These are phyloP conservation scores for Papiliotrema flavescens DNA, from an alignment of 1,284 basidiomycete genomes.

Conservation along the genomic window DNA sequence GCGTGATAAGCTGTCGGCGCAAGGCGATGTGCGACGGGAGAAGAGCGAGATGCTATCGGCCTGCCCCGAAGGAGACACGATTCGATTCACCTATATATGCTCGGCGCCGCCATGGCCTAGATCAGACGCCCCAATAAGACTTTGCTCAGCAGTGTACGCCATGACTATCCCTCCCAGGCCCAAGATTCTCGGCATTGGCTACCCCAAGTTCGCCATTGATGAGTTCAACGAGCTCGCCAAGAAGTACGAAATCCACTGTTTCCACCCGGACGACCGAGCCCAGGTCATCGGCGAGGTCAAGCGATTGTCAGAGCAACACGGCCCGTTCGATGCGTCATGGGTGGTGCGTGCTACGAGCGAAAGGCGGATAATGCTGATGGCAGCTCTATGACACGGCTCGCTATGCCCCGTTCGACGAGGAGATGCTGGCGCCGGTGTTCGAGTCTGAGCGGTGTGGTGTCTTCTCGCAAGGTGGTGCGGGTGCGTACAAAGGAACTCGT, in stretches of 20 bases:
- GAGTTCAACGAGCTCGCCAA: conserved; percentile 22
- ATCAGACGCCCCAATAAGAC: too few species aligned
- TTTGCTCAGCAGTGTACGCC: neutral
- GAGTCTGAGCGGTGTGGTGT: conserved; percentile 15
- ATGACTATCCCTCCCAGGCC: conserved; percentile 4
- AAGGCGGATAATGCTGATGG: neutral
- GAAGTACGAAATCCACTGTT: conserved; percentile 27
- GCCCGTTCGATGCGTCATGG: conserved; percentile 29
- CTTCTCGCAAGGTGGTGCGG: conserved; percentile 23
- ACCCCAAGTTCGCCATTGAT: conserved; percentile 21
- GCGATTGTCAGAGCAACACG: conserved; percentile 20
- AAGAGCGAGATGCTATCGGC: too few species aligned
- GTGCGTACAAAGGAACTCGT: neutral
- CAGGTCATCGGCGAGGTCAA: conserved; percentile 25
- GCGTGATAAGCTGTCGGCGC: too few species aligned
- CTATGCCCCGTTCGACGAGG: conserved; percentile 23
- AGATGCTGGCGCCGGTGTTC: conserved; percentile 23
- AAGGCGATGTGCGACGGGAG: too few species aligned
- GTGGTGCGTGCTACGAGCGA: conserved; percentile 14
- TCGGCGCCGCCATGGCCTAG: too few species aligned
- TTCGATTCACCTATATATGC: too few species aligned
- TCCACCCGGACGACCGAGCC: conserved; percentile 19
- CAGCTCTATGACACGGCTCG: conserved; percentile 22
- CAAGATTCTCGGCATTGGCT: conserved; percentile 30
- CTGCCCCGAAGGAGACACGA: too few species aligned